Conservation (phyloP, 495 filamentous ascomycete species). For the Aspergillus heteromorphus region DNA sequence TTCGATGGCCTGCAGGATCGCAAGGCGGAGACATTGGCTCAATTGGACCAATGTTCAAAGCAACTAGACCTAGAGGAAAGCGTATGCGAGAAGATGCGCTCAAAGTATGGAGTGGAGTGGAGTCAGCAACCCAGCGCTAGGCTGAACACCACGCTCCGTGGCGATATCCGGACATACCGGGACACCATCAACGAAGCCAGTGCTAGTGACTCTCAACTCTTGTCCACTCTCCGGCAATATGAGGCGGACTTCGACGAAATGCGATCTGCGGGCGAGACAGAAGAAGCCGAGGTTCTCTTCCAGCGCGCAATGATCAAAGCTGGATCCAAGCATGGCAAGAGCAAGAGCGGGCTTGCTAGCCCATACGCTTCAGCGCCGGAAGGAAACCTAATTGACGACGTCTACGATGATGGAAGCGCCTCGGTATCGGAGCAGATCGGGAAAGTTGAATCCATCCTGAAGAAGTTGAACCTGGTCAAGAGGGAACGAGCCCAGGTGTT, state of each 20-base stretch:
- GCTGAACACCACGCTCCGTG: slow-evolving; percentile 79
- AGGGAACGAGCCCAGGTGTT: slow-evolving; percentile 83
- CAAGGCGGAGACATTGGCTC: slow-evolving; percentile 63
- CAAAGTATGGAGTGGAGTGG: slow-evolving; percentile 94
- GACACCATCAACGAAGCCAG: slow-evolving; percentile 86
- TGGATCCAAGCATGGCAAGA: slow-evolving; percentile 55
- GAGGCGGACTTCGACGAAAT: slow-evolving; percentile 92
- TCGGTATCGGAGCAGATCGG: slow-evolving; percentile 87
- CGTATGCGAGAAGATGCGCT: slow-evolving; percentile 98
- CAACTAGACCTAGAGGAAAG: slow-evolving; percentile 94
- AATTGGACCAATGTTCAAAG: slow-evolving; percentile 74
- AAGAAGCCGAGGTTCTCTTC: slow-evolving; percentile 85
- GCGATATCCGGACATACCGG: slow-evolving; percentile 78
- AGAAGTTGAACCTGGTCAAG: slow-evolving; percentile 88
- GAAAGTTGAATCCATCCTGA: slow-evolving; percentile 83
- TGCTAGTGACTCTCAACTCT: slow-evolving; percentile 81
- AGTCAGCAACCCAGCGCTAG: slow-evolving; percentile 91
- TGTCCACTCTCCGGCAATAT: slow-evolving; percentile 74
- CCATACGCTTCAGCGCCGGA: slow-evolving; percentile 53
- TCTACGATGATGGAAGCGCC: slow-evolving; percentile 71
- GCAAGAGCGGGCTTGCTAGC: slow-evolving; percentile 57
- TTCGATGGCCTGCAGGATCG: slow-evolving; percentile 74
- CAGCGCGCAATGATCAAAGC: slow-evolving; percentile 74
- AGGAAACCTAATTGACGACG: slow-evolving; percentile 80
- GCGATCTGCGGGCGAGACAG: slow-evolving; percentile 80